Evolutionary conservation across 2,329 filamentous ascomycete genomes (phyloP).

Genomic region (Apiospora koreana): DNA sequence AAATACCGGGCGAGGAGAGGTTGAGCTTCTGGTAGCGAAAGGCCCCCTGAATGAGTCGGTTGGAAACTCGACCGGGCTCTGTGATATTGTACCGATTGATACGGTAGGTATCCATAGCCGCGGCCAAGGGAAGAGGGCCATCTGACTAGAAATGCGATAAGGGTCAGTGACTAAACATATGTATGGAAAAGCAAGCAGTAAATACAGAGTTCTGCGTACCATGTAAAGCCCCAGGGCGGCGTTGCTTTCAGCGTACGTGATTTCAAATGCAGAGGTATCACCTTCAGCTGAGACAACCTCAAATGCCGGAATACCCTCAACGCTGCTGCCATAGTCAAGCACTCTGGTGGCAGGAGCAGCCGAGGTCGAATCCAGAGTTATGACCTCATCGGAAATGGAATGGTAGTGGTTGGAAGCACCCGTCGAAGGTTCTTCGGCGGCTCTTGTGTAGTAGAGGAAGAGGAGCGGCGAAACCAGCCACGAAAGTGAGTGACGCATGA

Average conservation of each 20-base stretch:
- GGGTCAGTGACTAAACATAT: too few species aligned
- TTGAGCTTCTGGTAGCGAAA: slow-evolving; percentile 40
- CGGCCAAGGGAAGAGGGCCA: slow-evolving; percentile 35
- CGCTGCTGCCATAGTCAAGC: slow-evolving; percentile 16
- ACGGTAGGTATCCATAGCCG: slow-evolving; percentile 38
- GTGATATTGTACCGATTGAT: slow-evolving; percentile 37
- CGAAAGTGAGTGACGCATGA: background rate
- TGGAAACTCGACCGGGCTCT: slow-evolving; percentile 22
- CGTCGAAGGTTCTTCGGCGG: background rate
- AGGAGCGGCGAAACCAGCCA: background rate
- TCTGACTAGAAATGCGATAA: too few species aligned
- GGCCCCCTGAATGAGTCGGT: slow-evolving; percentile 38
- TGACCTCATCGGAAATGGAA: background rate
- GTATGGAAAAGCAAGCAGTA: too few species aligned
- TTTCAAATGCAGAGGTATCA: slow-evolving; percentile 19
- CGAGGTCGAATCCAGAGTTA: background rate
- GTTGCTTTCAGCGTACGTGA: slow-evolving; percentile 17
- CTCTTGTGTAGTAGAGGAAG: background rate
- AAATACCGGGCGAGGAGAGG: slow-evolving; percentile 30
- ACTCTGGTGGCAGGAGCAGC: background rate
- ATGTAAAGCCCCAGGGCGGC: slow-evolving; percentile 18
- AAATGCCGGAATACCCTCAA: slow-evolving; percentile 19
- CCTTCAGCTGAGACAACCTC: slow-evolving; percentile 17
- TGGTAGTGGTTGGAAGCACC: background rate
- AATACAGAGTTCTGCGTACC: background rate